Base-by-base conservation (phyloP, 2,329 filamentous ascomycete genomes). In the Trichophyton simii region DNA sequence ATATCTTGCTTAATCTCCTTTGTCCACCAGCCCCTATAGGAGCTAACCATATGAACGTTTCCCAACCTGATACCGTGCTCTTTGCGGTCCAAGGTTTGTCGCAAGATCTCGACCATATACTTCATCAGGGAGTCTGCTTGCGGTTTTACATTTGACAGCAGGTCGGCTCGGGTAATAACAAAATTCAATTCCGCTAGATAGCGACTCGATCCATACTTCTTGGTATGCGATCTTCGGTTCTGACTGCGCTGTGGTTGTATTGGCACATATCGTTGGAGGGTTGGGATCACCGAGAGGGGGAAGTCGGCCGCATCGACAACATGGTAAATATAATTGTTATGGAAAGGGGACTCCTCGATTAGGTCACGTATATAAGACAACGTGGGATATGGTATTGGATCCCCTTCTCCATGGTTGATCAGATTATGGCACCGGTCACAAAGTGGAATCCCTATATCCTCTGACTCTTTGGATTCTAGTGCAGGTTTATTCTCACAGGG, bases 231-330 rank as follows among this genome's bases (percentile, higher is more conserved):
- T 58, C 92, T 84, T 58, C 92, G 84, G 70, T 96, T 97, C 64
- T 83, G 83, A 0, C 88, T 87, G 61, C 92, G 86, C 60, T 94
- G 79, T 6, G 86, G 85, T 63, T 89, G 86, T 8, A 91, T 78
- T 38, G 85, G 79, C 1, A 96, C 79, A 0, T 89, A 78, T 6
- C 82, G 78, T 63, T 87, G 83, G 8, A 99, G 82, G 52, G 85
- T 83, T 0, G 90, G 89, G 3, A 97, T 80, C 13, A 99, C 76
- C 1, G 94, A 96, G 83, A 99, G 88, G 20, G 94, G 94, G 66
- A 99, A 97, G 73, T 99, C 94, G 63, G 91, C 94, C 2, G 94
- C 92, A 70, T 99, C 94, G 22, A 99, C 78, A 28, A 99, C 81
- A 73, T 99, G 94, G 72, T 97, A 99, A 64, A 99, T 86, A 73